A percentile compares a stretch with the other conserved stretches of the same genome.
Conservation (phyloP, 2,329 filamentous ascomycete genomes). For the Aspergillus costaricaensis region DNA sequence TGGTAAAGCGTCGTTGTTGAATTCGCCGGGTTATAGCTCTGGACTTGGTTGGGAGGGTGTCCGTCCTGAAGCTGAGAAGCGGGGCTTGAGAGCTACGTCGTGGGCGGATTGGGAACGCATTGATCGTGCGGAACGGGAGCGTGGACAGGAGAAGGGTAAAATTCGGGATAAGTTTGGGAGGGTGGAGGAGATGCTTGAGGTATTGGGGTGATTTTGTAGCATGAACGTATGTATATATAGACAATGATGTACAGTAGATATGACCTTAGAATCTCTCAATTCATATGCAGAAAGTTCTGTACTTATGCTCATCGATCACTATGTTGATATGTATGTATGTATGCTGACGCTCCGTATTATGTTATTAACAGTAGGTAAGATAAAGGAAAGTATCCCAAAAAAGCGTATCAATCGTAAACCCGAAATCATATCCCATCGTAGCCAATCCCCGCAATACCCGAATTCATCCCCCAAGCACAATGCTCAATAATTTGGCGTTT, state of each 20-base stretch:
- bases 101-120: conserved; percentile 90
- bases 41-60: conserved; percentile 76
- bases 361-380: not conserved
- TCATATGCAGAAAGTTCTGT: not conserved
- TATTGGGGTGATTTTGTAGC: conserved; percentile 28
- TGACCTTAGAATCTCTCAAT: not conserved
- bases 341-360: not conserved
- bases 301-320: not conserved
- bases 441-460: not conserved
- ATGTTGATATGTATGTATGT: not conserved
- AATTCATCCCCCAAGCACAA: not conserved
- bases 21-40: conserved; percentile 42
- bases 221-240: not conserved
- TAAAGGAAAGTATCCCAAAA: not conserved
- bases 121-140: conserved; percentile 71
- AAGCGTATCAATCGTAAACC: not conserved
- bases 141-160: conserved; percentile 70
- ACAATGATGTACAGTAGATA: conserved; percentile 10
- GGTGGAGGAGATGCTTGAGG: conserved; percentile 60
- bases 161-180: conserved; percentile 68
- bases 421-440: not conserved
- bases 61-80: conserved; percentile 57
- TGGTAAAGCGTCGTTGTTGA: conserved; percentile 47
- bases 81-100: conserved; percentile 64
- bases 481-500: not conserved